Evolutionary conservation across 495 filamentous ascomycete species (phyloP).

Genomic region (Aspergillus mulundensis): DNA sequence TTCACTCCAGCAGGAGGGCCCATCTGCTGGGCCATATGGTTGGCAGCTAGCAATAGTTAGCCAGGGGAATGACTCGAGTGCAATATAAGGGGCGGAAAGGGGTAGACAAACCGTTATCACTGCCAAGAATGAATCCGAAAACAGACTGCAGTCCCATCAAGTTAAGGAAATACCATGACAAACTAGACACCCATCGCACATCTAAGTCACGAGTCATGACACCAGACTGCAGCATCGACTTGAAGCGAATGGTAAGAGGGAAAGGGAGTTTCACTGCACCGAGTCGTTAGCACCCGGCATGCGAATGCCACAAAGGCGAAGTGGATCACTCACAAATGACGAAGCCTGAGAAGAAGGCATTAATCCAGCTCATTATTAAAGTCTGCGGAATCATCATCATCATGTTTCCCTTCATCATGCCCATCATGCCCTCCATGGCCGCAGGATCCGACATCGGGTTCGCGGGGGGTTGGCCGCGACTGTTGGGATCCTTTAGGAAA

Average conservation of each 20-base stretch:
- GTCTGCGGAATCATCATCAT: conserved; percentile 99
- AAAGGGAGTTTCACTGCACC: conserved; percentile 94
- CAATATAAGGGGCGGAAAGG: neutral
- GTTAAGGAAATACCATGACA: conserved; percentile 98
- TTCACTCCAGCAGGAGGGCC: conserved; percentile 59
- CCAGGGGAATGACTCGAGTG: conserved; percentile 9
- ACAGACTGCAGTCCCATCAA: conserved; percentile 94
- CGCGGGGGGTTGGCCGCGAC: conserved; percentile 76
- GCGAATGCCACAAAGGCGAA: no score
- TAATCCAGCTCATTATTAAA: conserved; percentile 99
- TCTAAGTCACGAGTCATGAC: conserved; percentile 94
- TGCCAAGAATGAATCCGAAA: conserved; percentile 95
- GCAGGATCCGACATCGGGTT: conserved; percentile 98
- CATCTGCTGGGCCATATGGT: conserved; percentile 94
- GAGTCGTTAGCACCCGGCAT: conserved; percentile 20
- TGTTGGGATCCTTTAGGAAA: conserved; percentile 85
- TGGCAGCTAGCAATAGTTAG: conserved; percentile 62
- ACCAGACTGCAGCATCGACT: conserved; percentile 97
- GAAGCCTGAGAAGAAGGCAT: conserved; percentile 96
- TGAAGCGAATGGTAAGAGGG: conserved; percentile 95
- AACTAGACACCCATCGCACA: conserved; percentile 94
- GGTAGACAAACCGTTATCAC: conserved; percentile 76
- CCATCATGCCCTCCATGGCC: conserved; percentile 99
- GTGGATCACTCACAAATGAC: conserved; percentile 71
- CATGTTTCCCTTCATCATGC: conserved; percentile 99